Conservation (phyloP, 192 early-diverging fungal species). For the Dimargaris cristalligena region DNA sequence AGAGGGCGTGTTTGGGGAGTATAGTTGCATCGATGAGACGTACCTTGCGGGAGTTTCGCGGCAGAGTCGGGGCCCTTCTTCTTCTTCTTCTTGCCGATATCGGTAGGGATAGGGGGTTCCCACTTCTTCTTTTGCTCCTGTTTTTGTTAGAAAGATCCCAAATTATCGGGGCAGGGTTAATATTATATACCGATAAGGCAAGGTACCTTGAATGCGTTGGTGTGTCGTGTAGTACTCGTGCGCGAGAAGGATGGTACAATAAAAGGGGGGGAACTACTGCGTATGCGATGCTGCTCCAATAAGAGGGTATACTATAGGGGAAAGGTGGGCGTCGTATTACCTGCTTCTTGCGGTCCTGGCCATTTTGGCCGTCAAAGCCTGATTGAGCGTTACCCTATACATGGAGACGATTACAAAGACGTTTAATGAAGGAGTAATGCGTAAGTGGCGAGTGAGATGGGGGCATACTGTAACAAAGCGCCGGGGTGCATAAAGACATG, state of each 20-base stretch:
- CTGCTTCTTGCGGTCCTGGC: slow-evolving; percentile 47
- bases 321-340: no score
- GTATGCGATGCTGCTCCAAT: no score
- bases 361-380: slow-evolving; percentile 44
- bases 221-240: not conserved
- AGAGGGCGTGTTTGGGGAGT: no score
- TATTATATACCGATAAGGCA: not conserved
- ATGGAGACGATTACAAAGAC: no score
- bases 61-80: slow-evolving; percentile 80
- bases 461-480: no score
- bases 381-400: slow-evolving; percentile 82
- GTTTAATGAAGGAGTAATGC: no score
- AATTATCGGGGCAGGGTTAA: not conserved
- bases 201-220: not conserved
- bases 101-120: slow-evolving; percentile 97
- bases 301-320: no score
- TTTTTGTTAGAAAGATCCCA: slow-evolving; percentile 21
- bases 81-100: slow-evolving; percentile 96
- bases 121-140: slow-evolving; percentile 91
- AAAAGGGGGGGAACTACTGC: not conserved
- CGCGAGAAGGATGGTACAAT: not conserved
- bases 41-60: slow-evolving; percentile 82
- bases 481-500: no score
- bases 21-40: no score
- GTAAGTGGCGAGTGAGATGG: no score